Conservation (phyloP, 495 filamentous ascomycete species). For the Penicillium cataractarum region DNA sequence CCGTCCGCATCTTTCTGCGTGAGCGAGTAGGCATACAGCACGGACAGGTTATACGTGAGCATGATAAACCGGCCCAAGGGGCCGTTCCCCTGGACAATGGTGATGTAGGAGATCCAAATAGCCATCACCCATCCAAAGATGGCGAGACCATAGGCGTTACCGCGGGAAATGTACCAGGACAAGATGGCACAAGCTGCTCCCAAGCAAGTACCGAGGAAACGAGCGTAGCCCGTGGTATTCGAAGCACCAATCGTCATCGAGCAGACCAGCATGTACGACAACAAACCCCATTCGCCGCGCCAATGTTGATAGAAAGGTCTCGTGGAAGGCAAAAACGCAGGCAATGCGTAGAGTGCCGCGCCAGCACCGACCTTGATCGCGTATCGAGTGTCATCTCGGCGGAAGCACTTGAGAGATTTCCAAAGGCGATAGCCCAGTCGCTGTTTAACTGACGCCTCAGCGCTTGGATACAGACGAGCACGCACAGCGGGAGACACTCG, state of each 20-base stretch:
- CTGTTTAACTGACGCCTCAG: constrained; percentile 31
- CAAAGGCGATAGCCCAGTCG: constrained; percentile 58
- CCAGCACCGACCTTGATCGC: constrained; percentile 92
- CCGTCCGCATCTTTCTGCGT: constrained; percentile 70
- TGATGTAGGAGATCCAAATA: constrained; percentile 84
- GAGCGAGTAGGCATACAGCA: constrained; percentile 90
- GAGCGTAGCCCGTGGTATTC: constrained; percentile 84
- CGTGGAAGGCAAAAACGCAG: constrained; percentile 78
- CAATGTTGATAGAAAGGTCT: constrained; percentile 82
- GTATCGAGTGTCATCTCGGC: constrained; percentile 73
- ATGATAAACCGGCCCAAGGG: constrained; percentile 91
- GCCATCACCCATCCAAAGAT: constrained; percentile 80
- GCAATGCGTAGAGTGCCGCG: constrained; percentile 82
- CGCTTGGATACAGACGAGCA: constrained; percentile 5
- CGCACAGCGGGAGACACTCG: constrained; percentile 10
- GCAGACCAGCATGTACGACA: constrained; percentile 98
- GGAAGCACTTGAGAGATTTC: constrained; percentile 59
- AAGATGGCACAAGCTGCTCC: constrained; percentile 75
- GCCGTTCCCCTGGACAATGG: constrained; percentile 78
- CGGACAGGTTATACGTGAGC: constrained; percentile 96
- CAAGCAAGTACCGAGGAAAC: constrained; percentile 85
- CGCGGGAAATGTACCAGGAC: constrained; percentile 74
- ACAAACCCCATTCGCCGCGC: constrained; percentile 94
- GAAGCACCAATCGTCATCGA: constrained; percentile 95
- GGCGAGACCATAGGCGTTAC: constrained; percentile 72